Evolutionary conservation across 495 filamentous ascomycete genomes (phyloP).

Genomic region (Lasiosphaeria ovina): DNA sequence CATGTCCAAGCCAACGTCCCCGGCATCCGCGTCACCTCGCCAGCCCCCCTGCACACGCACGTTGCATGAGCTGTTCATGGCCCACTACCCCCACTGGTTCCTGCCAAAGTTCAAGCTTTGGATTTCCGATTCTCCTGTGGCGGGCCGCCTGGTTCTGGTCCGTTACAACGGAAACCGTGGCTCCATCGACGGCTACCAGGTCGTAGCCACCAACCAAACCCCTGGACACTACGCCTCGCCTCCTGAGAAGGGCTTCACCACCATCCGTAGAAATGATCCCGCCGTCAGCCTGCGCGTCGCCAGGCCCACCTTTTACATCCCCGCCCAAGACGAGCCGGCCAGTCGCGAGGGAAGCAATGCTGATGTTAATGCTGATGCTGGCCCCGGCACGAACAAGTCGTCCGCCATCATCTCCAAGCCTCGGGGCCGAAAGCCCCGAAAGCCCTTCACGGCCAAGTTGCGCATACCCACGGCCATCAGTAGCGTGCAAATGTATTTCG

Average conservation of each 20-base stretch:
- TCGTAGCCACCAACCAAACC: constrained; percentile 62
- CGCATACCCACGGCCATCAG: too few species aligned
- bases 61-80: constrained; percentile 64
- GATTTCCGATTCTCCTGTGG: constrained; percentile 72
- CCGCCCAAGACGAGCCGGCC: not conserved
- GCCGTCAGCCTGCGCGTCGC: constrained; percentile 66
- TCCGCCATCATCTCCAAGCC: too few species aligned
- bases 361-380: too few species aligned
- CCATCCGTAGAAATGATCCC: constrained; percentile 73
- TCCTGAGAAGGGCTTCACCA: constrained; percentile 38
- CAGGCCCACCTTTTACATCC: constrained; percentile 60
- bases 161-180: constrained; percentile 70
- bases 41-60: constrained; percentile 60
- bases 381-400: too few species aligned
- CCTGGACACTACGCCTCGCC: constrained; percentile 55
- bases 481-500: too few species aligned
- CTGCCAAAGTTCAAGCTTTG: constrained; percentile 76
- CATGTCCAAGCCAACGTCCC: constrained; percentile 64
- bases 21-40: constrained; percentile 46
- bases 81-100: constrained; percentile 83
- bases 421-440: too few species aligned
- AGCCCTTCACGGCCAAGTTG: too few species aligned
- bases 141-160: constrained; percentile 67
- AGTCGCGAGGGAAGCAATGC: too few species aligned
- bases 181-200: constrained; percentile 77